Conservation (phyloP, 148 eudicot genomes). For the Arctostaphylos glauca region DNA sequence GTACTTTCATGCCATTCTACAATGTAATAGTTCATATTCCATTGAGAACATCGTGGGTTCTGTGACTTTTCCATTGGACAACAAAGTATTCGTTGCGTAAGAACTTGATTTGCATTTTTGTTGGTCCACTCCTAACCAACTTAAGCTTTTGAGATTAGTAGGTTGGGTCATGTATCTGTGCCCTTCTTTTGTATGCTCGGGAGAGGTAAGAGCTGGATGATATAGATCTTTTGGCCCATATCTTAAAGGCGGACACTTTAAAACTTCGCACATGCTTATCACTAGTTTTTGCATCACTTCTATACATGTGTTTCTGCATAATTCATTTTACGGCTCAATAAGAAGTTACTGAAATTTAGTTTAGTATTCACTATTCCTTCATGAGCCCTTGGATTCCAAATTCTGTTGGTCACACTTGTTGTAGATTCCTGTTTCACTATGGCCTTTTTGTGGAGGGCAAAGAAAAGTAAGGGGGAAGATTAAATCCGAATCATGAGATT, state of each 20-base stretch:
- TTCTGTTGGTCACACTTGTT: background rate
- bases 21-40: background rate
- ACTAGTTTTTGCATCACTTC: background rate
- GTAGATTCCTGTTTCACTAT: background rate
- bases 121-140: background rate
- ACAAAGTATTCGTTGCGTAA: background rate
- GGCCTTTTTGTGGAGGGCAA: background rate
- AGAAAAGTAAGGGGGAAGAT: background rate
- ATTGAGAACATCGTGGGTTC: background rate
- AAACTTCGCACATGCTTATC: background rate
- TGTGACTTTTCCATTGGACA: background rate
- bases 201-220: background rate
- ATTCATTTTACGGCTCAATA: background rate
- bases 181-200: background rate
- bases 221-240: background rate
- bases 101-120: background rate
- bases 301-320: background rate
- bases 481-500: background rate
- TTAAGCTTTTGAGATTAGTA: background rate
- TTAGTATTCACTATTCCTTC: background rate
- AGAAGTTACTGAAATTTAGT: background rate
- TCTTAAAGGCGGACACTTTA: background rate
- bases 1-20: background rate
- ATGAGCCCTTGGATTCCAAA: background rate
- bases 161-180: background rate